These are phyloP conservation scores for Penicillium sp. DNA, from an alignment of 2,329 filamentous ascomycete species.

Conservation along the genomic window DNA sequence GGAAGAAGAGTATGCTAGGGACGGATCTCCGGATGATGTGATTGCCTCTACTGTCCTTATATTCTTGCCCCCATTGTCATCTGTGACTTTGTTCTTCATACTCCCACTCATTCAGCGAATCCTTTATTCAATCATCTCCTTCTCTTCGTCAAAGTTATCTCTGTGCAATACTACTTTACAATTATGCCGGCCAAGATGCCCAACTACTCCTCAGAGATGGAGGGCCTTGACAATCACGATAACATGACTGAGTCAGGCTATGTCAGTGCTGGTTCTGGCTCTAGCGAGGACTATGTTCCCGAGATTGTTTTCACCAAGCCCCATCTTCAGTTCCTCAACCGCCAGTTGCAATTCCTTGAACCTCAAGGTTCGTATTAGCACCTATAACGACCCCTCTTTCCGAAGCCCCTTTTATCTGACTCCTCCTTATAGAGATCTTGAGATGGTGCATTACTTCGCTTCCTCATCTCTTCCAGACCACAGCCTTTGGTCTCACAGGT, in stretches of 20 bases:
- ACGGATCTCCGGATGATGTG: slow-evolving; percentile 32
- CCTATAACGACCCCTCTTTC: slow-evolving; percentile 6
- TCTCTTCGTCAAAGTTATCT: neutral
- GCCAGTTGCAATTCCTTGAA: slow-evolving; percentile 80
- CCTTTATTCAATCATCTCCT: slow-evolving; percentile 1
- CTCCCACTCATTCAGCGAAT: neutral
- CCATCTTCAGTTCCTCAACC: slow-evolving; percentile 87
- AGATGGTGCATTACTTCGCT: slow-evolving; percentile 89
- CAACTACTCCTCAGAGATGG: slow-evolving; percentile 37
- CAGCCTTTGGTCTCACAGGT: slow-evolving; percentile 77
- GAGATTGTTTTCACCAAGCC: slow-evolving; percentile 80
- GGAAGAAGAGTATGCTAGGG: slow-evolving; percentile 21
- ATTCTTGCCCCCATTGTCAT: slow-evolving; percentile 22
- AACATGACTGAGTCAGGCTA: slow-evolving; percentile 82
- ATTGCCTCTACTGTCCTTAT: slow-evolving; percentile 31
- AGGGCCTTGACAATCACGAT: slow-evolving; percentile 41
- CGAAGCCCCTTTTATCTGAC: slow-evolving; percentile 11
- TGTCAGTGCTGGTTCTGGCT: slow-evolving; percentile 63
- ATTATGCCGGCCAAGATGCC: slow-evolving; percentile 40
- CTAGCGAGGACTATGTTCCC: slow-evolving; percentile 63
- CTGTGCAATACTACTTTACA: slow-evolving; percentile 8
- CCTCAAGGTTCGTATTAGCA: slow-evolving; percentile 59
- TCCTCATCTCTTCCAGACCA: slow-evolving; percentile 83
- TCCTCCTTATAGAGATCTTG: slow-evolving; percentile 64
- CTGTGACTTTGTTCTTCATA: slow-evolving; percentile 7